Base-by-base conservation (phyloP, 495 filamentous ascomycete genomes). In the Penicillium arizonense region DNA sequence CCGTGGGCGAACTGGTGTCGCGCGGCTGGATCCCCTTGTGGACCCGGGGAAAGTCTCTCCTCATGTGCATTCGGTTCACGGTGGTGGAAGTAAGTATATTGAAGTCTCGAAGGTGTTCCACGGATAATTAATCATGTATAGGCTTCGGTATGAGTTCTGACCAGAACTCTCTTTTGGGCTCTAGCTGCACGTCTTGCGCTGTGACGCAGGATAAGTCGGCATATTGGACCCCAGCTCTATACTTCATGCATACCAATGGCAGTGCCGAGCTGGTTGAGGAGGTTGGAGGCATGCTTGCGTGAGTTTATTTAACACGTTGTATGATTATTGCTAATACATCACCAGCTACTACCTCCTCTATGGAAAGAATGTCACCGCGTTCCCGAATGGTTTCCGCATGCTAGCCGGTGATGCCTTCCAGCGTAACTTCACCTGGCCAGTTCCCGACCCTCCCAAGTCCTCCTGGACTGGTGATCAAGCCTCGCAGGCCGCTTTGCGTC, bases 301-400 rank as follows among this genome's bases (percentile, higher is more conserved):
- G 64, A 63, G 77, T 73, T 11, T 30, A 12, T 21, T 10, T 26
- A 23, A 24, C 3, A 42, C 33, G 2, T 36, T 24, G 18, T 35
- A 13, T 6, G n/a, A 52, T 50, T 26, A 44, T 47, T 16, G 50
- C 48, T 38, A 10, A 39, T 9, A 4, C 12, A 20, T 32, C 9
- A 18, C 11, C 53, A 87, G 86, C 3, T 96, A 96, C 70, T 94
- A 96, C 61, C 78, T 90, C 30, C 76, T 88, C 0, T 81, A 83
- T 57, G 71, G 75, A 9, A 77, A 83, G 3, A 77, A 84, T 21
- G 76, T 96, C 57, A 77, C 76, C 26, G 87, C 90, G 0, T 96
- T 96, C 72, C 93, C 92, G 0, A 58, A 76, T 1, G 77, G 80
- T 39, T 96, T 97, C 75, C 82, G 84, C 39, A 94, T 96, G 89